A percentile compares a stretch with the other conserved stretches of the same genome.
phyloP scores from a whole-genome alignment of 202 grass and related monocot species.

The Carex sylvatica region DNA sequence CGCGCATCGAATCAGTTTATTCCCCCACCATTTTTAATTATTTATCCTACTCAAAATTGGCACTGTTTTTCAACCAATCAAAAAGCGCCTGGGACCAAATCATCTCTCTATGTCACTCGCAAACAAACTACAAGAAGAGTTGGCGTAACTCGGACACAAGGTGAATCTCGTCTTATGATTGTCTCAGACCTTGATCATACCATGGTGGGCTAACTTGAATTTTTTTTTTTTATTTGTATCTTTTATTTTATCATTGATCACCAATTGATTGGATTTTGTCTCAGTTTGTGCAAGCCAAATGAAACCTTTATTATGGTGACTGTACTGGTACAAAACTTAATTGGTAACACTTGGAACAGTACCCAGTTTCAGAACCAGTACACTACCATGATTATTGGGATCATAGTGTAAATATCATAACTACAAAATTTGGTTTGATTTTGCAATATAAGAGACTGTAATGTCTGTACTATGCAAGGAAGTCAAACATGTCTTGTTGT shows the following conservation, averaged over 20 bases:
- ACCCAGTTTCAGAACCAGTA: not conserved
- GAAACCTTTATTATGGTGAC: not conserved
- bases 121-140: too few species aligned
- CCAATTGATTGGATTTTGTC: not conserved
- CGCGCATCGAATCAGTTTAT: conserved; percentile 4
- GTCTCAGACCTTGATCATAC: conserved; percentile 95
- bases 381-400: not conserved
- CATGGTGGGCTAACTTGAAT: conserved; percentile 49
- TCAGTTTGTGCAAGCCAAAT: not conserved
- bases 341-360: not conserved
- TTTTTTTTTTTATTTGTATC: not conserved
- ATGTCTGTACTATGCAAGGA: not conserved
- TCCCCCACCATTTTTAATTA: not conserved
- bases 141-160: too few species aligned
- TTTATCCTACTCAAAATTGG: not conserved
- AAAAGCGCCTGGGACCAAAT: not conserved
- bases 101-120: not conserved
- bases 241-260: conserved; percentile 1
- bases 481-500: not conserved
- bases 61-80: not conserved
- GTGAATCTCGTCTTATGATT: conserved; percentile 57
- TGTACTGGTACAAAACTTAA: not conserved
- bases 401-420: not conserved
- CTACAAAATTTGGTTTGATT: not conserved
- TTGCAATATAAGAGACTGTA: not conserved